phyloP scores from a whole-genome alignment of 371 early-diverging fungal species.

The Lichtheimia corymbifera region DNA sequence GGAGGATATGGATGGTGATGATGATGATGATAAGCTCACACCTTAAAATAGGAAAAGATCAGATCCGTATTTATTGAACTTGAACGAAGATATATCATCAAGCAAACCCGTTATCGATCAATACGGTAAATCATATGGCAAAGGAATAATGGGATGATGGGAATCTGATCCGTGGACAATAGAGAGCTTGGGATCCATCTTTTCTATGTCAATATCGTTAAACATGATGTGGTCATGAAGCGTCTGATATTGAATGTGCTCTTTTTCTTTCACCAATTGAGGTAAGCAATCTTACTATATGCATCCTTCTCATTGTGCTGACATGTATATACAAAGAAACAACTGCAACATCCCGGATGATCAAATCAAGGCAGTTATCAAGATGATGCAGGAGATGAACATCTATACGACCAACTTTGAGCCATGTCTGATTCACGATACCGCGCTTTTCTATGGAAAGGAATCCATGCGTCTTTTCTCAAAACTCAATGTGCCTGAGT shows the following conservation, averaged over 20 bases:
- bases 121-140: not conserved
- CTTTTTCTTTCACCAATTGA: not conserved
- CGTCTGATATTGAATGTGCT: not conserved
- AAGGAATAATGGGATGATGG: no score
- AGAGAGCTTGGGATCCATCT: not conserved
- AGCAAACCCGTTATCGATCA: not conserved
- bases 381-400: not conserved
- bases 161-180: no score
- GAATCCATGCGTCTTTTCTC: not conserved
- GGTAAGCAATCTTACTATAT: not conserved
- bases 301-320: no score
- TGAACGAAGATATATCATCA: not conserved
- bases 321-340: not conserved
- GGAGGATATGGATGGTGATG: no score
- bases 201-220: not conserved
- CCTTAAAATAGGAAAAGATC: not conserved
- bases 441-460: not conserved
- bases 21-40: not conserved
- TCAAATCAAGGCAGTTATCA: not conserved
- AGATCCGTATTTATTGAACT: not conserved
- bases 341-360: not conserved
- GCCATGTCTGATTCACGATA: not conserved
- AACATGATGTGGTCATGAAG: not conserved
- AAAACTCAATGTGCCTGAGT: not conserved
- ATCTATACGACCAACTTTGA: not conserved